These are phyloP conservation scores for Crithidia bombi DNA, from an alignment of 208 protist species.

Conservation along the genomic window DNA sequence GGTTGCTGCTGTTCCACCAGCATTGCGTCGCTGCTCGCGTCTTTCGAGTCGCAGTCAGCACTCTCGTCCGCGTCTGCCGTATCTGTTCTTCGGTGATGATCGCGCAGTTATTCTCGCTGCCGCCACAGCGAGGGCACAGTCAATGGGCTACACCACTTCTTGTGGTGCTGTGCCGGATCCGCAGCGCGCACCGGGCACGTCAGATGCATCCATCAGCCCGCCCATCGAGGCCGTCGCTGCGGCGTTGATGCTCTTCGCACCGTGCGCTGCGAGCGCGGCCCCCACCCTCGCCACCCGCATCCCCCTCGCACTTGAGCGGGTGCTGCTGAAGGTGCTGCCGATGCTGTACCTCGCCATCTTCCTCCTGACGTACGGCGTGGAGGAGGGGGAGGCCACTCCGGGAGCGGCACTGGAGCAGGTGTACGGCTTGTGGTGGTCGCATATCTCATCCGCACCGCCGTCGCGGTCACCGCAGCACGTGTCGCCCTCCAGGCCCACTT, in stretches of 20 bases:
- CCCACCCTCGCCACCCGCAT: conserved; percentile 10
- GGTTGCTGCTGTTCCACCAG: background rate
- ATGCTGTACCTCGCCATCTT: conserved; percentile 49
- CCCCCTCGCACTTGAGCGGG: conserved; percentile 21
- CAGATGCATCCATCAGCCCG: background rate
- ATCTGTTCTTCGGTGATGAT: conserved; percentile 18
- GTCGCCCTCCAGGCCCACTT: background rate
- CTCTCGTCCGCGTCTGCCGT: conserved; percentile 20
- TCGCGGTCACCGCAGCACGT: background rate
- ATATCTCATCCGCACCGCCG: background rate
- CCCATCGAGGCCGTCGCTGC: conserved; percentile 14
- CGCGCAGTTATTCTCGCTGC: background rate
- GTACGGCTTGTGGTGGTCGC: conserved; percentile 18
- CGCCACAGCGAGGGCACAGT: conserved; percentile 1
- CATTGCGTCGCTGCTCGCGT: background rate
- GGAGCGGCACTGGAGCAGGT: background rate
- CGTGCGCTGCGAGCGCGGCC: conserved; percentile 8
- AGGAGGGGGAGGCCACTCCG: conserved; percentile 28
- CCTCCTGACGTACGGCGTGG: conserved; percentile 46
- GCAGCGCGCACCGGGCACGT: background rate
- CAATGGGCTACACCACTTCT: background rate
- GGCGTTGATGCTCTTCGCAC: conserved; percentile 10
- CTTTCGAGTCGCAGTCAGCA: background rate
- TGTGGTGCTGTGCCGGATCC: background rate
- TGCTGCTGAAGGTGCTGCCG: conserved; percentile 56